phyloP scores from a whole-genome alignment of 345 rosid genomes.

The Rubroshorea leprosula region DNA sequence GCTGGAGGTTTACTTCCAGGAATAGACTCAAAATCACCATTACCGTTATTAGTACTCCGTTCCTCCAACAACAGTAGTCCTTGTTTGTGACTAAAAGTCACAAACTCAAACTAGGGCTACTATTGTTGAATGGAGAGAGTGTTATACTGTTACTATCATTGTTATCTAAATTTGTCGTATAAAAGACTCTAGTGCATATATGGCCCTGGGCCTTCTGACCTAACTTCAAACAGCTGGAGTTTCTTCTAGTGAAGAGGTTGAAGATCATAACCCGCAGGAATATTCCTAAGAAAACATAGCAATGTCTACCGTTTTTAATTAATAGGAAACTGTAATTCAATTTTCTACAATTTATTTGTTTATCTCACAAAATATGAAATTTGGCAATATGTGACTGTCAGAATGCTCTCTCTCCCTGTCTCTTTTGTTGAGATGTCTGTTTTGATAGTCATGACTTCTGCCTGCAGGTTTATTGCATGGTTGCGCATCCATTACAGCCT shows the following conservation, averaged over 20 bases:
- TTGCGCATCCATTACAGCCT: conserved; percentile 95
- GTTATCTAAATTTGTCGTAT: conserved; percentile 1
- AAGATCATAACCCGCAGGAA: not conserved
- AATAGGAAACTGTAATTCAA: too few relatives aligned
- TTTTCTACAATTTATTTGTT: not conserved
- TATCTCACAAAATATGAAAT: not conserved
- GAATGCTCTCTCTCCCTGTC: not conserved
- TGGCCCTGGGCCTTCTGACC: conserved; percentile 1
- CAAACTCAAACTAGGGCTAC: too few relatives aligned
- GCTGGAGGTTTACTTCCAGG: not conserved
- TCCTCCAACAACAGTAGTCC: too few relatives aligned
- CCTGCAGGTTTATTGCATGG: conserved; percentile 93
- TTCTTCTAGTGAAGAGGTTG: not conserved
- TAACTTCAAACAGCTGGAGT: conserved; percentile 5
- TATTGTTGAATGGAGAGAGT: not conserved
- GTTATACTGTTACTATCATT: too few relatives aligned
- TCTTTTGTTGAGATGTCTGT: conserved; percentile 15
- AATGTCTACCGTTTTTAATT: too few relatives aligned
- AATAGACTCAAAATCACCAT: not conserved
- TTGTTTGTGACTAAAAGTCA: too few relatives aligned
- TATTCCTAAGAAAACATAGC: not conserved
- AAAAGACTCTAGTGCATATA: not conserved
- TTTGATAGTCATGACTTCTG: conserved; percentile 24
- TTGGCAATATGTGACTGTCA: not conserved
- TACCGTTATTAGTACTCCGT: not conserved